Percentiles rank a stretch among this genome's conserved stretches.
Conservation (phyloP, 306 rosid genomes). For the Vicia sativa region DNA sequence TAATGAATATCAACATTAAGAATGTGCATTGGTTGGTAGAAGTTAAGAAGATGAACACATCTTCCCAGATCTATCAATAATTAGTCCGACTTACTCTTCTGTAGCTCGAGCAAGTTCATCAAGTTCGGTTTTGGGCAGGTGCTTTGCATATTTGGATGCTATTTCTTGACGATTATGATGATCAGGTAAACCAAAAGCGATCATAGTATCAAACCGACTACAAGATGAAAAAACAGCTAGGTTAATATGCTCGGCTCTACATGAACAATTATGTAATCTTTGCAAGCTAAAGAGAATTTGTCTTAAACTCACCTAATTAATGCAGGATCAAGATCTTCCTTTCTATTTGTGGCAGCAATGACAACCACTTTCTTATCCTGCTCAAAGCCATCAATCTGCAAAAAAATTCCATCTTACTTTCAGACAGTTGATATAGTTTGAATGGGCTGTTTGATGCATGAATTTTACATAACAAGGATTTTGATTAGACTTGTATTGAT, state of each 20-base stretch:
- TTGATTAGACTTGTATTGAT: no score
- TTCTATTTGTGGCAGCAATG: slow-evolving; percentile 93
- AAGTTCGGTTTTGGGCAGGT: slow-evolving; percentile 44
- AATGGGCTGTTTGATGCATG: slow-evolving; percentile 11
- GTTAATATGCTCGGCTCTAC: background rate
- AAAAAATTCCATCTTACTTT: background rate
- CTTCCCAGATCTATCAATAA: background rate
- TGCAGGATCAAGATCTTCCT: slow-evolving; percentile 95
- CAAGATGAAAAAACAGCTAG: slow-evolving; percentile 28
- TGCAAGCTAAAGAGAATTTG: slow-evolving; percentile 19
- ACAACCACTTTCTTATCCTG: slow-evolving; percentile 90
- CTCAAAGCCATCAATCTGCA: slow-evolving; percentile 96
- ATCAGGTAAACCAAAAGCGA: slow-evolving; percentile 80
- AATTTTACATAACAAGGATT: no score
- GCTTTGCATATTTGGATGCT: slow-evolving; percentile 88
- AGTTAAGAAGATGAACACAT: slow-evolving; percentile 20
- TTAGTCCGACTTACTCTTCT: slow-evolving; percentile 43
- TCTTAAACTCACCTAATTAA: slow-evolving; percentile 61
- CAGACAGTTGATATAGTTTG: slow-evolving; percentile 11
- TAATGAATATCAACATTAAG: slow-evolving; percentile 31
- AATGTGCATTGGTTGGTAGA: slow-evolving; percentile 26
- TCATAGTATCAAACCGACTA: slow-evolving; percentile 84
- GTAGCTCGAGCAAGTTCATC: slow-evolving; percentile 45
- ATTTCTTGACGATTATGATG: slow-evolving; percentile 73
- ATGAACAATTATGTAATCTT: slow-evolving; percentile 9